Conservation (phyloP, 371 early-diverging fungal species). For the Zopfochytrium polystomum region DNA sequence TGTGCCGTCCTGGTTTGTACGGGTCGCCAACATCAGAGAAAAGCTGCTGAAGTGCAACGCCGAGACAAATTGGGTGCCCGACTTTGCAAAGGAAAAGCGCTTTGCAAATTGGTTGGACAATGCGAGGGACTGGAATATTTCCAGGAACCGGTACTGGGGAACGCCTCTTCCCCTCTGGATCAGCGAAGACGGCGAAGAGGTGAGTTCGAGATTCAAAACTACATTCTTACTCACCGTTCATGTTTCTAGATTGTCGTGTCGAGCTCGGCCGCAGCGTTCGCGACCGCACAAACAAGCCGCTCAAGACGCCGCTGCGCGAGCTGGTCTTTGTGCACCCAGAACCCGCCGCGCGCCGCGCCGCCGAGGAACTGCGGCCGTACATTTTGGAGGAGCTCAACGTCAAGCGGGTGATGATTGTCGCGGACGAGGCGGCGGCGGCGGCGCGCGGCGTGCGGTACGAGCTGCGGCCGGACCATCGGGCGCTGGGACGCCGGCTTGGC, state of each 20-base stretch:
- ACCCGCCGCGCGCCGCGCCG: constrained; percentile 81
- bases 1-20: constrained; percentile 99
- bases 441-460: constrained; percentile 91
- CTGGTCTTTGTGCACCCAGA: constrained; percentile 88
- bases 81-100: no score
- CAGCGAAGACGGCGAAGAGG: constrained; percentile 83
- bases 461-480: constrained; percentile 87
- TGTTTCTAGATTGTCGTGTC: constrained; percentile 78
- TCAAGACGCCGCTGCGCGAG: constrained; percentile 98
- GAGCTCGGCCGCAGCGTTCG: constrained; percentile 94
- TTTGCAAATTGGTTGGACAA: no score
- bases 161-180: no score
- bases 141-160: no score
- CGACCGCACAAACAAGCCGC: constrained; percentile 89
- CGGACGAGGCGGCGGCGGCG: constrained; percentile 86
- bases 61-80: constrained; percentile 95
- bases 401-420: constrained; percentile 77
- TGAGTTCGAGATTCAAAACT: constrained; percentile 2
- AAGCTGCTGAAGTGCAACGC: constrained; percentile 88
- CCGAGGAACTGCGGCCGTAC: constrained; percentile 76
- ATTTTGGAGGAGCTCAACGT: constrained; percentile 95
- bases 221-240: no score
- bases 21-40: constrained; percentile 84
- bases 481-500: constrained; percentile 85
- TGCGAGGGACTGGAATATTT: no score